These are phyloP conservation scores for Hanseniaspora clermontiae DNA, from an alignment of 805 yeast genomes.

Conservation along the genomic window DNA sequence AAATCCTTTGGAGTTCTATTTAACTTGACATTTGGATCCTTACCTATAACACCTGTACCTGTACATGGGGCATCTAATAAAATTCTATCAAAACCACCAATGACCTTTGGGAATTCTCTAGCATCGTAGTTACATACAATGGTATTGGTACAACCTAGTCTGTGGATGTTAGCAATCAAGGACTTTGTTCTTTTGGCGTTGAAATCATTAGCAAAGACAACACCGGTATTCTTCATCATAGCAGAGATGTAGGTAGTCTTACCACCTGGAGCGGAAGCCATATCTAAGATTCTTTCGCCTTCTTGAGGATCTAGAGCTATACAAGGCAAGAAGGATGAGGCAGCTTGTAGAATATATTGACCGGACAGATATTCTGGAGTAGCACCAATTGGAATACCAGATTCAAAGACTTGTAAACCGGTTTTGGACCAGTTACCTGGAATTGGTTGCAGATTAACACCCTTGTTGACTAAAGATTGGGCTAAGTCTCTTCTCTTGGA, in stretches of 20 bases:
- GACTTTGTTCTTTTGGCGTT: slow-evolving; percentile 94
- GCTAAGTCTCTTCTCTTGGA: slow-evolving; percentile 94
- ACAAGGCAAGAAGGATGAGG: slow-evolving; percentile 92
- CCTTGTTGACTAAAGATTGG: slow-evolving; percentile 86
- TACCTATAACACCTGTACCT: slow-evolving; percentile 98
- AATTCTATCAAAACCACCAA: slow-evolving; percentile 95
- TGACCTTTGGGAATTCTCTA: slow-evolving; percentile 92
- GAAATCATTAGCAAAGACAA: slow-evolving; percentile 93
- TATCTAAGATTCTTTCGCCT: slow-evolving; percentile 86
- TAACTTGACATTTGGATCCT: slow-evolving; percentile 88
- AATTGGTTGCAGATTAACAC: slow-evolving; percentile 93
- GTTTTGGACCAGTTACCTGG: slow-evolving; percentile 92
- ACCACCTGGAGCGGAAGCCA: slow-evolving; percentile 99
- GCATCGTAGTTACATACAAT: slow-evolving; percentile 97
- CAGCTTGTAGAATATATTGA: slow-evolving; percentile 94
- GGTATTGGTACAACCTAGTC: slow-evolving; percentile 92
- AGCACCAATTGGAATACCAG: slow-evolving; percentile 99
- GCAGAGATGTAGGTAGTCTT: slow-evolving; percentile 92
- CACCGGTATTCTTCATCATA: slow-evolving; percentile 94
- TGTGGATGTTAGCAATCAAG: slow-evolving; percentile 89
- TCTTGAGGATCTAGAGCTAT: slow-evolving; percentile 98
- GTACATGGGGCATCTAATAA: slow-evolving; percentile 97
- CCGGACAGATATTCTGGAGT: slow-evolving; percentile 98
- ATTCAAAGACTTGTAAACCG: slow-evolving; percentile 91
- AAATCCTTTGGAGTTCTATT: slow-evolving; percentile 93